Evolutionary conservation across 2,329 filamentous ascomycete species (phyloP), one percentile per base, ranked within the genome.

Genomic region (Dothideomycetes sp.): DNA sequence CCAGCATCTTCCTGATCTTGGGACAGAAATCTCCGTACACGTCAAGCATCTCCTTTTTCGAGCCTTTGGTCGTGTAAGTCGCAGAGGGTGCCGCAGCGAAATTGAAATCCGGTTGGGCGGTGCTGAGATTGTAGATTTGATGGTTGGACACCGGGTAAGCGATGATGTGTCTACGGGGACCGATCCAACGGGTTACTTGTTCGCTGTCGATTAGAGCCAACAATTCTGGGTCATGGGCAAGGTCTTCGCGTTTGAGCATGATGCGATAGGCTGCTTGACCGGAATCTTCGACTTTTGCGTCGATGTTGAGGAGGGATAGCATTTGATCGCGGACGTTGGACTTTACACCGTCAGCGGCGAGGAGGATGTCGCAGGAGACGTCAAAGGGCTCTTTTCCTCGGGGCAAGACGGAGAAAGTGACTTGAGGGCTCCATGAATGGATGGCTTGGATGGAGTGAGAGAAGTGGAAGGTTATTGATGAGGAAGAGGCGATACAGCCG

Each of bases 191-290:
- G 27, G 78, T 79, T 3, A 82, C 82, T 34, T 71, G 67, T 52
- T 85, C 74, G 30, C 71, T 68, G 49, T 84, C 75, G 16, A 88
- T 67, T 8, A 87, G 69, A n/a, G 64, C 69, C 39, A 80, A 64
- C 33, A 86, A 66, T 48, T 84, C 80, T 0, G 80, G 71, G 50
- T 87, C 81, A 16, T 72, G 50, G 42, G 69, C 61, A 74, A 88
- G 82, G 44, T 80, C 69, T 20, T 75, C 70, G 10, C 82, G 74
- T 1, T 71, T 74, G 13, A 88, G 69, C 74, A 88, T 82, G 60
- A 88, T 84, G 10, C 83, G 75, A 64, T 88, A 88, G 3, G 82
- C 81, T 0, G 84, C 83, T 62, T 87, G 80, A 4, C 80, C 76
- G 0, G 82, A 85, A 48, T 84, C 80, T 45, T 76, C 66, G 50